These are phyloP conservation scores for Raffaelea deltoideospora DNA, from an alignment of 2,329 filamentous ascomycete genomes.

Conservation along the genomic window DNA sequence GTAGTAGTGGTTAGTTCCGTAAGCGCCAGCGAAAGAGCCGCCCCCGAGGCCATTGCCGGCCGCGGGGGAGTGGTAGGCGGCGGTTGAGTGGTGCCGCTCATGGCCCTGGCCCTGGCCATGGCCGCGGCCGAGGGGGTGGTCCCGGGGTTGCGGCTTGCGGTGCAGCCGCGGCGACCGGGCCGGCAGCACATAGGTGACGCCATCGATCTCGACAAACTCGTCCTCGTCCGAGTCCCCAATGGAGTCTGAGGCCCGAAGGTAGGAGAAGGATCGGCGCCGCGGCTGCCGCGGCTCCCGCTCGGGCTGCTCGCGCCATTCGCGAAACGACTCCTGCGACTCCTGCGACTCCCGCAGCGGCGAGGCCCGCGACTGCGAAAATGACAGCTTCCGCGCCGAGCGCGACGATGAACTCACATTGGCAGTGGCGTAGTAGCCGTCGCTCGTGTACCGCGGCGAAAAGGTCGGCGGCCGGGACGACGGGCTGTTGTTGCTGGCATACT, in stretches of 20 bases:
- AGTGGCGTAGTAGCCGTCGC: slow-evolving; percentile 47
- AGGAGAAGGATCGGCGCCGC: slow-evolving; percentile 36
- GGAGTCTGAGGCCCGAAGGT: slow-evolving; percentile 41
- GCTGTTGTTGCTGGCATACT: slow-evolving; percentile 20
- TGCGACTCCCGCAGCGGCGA: too few species aligned
- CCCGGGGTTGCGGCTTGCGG: slow-evolving; percentile 12
- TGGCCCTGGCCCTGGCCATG: slow-evolving; percentile 13
- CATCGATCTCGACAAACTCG: slow-evolving; percentile 38
- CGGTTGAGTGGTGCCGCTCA: slow-evolving; percentile 12
- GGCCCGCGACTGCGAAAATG: slow-evolving; percentile 21
- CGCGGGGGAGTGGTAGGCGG: slow-evolving; percentile 19
- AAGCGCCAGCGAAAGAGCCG: slow-evolving; percentile 27
- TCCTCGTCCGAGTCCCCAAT: slow-evolving; percentile 52
- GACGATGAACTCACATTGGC: slow-evolving; percentile 45
- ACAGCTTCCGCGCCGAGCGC: slow-evolving; percentile 27
- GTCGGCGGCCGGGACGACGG: slow-evolving; percentile 26
- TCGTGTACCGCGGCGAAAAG: slow-evolving; percentile 47
- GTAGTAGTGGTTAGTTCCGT: slow-evolving; percentile 44
- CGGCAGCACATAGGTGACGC: slow-evolving; percentile 36
- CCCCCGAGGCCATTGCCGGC: slow-evolving; percentile 8
- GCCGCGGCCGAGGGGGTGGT: background rate
- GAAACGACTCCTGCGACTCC: too few species aligned
- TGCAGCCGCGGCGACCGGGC: slow-evolving; percentile 29
- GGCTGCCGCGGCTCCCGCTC: slow-evolving; percentile 39
- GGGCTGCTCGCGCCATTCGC: slow-evolving; percentile 4